A percentile compares a stretch with the other conserved stretches of the same genome.
phyloP scores from a whole-genome alignment of 495 filamentous ascomycete species.

The Penicillium crystallinum region DNA sequence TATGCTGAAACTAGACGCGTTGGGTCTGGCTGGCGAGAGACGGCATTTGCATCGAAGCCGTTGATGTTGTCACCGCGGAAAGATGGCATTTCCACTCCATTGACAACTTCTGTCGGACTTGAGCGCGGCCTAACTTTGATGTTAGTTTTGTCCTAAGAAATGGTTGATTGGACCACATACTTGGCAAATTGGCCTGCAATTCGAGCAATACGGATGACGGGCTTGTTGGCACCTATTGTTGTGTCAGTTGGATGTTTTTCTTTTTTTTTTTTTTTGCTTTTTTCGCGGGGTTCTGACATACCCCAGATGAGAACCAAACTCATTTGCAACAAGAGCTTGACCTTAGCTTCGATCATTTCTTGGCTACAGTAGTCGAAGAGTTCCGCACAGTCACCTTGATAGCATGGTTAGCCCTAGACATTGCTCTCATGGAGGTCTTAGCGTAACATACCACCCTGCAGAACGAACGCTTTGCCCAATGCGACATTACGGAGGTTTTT shows the following conservation, averaged over 20 bases:
- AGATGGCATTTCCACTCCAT: slow-evolving; percentile 76
- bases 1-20: slow-evolving; percentile 83
- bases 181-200: slow-evolving; percentile 99
- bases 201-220: slow-evolving; percentile 87
- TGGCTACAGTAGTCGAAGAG: slow-evolving; percentile 95
- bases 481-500: slow-evolving; percentile 77
- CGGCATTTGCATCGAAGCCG: slow-evolving; percentile 59
- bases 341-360: slow-evolving; percentile 65
- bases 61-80: slow-evolving; percentile 97
- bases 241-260: slow-evolving; percentile 8
- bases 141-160: slow-evolving; percentile 6
- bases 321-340: slow-evolving; percentile 58
- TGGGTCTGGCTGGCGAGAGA: slow-evolving; percentile 74
- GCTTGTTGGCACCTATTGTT: slow-evolving; percentile 64
- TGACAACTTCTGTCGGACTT: slow-evolving; percentile 74
- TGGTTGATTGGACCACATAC: slow-evolving; percentile 13
- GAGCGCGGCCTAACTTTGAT: slow-evolving; percentile 58
- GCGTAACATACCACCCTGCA: slow-evolving; percentile 65
- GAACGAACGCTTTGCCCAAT: slow-evolving; percentile 84
- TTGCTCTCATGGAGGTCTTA: background rate
- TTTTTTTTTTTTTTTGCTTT: background rate
- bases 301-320: slow-evolving; percentile 20
- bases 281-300: background rate
- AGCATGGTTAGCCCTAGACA: background rate
- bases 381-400: slow-evolving; percentile 81